Evolutionary conservation across 2,329 filamentous ascomycete genomes (phyloP).

Genomic region (Penicillium olsonii): DNA sequence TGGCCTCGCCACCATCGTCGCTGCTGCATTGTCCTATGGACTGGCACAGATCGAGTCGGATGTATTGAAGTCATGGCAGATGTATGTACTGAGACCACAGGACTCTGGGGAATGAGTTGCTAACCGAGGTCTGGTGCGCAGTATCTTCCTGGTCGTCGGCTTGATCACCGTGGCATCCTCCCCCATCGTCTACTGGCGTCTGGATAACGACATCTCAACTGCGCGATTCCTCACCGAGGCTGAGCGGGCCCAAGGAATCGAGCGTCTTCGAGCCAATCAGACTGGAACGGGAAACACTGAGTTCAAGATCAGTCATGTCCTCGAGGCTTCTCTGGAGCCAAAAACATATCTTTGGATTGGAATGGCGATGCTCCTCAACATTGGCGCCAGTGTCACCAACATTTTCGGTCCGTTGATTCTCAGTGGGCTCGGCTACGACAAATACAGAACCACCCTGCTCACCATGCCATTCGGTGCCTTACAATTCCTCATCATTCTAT

Average conservation of each 20-base stretch:
- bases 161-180: constrained; percentile 61
- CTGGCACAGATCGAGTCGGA: constrained; percentile 55
- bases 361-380: constrained; percentile 63
- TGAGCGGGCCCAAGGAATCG: constrained; percentile 50
- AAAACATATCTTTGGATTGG: constrained; percentile 61
- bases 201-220: constrained; percentile 59
- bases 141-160: constrained; percentile 63
- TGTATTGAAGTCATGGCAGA: constrained; percentile 53
- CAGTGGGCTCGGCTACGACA: constrained; percentile 60
- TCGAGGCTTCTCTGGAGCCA: constrained; percentile 45
- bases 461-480: constrained; percentile 69
- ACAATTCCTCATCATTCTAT: constrained; percentile 61
- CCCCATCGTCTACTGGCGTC: constrained; percentile 60
- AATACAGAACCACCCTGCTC: constrained; percentile 59
- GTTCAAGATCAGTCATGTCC: constrained; percentile 49
- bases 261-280: constrained; percentile 54
- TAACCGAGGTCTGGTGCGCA: constrained; percentile 13
- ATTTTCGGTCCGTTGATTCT: constrained; percentile 67
- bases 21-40: constrained; percentile 58
- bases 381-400: constrained; percentile 64
- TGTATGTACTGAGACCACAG: constrained; percentile 31
- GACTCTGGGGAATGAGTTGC: background rate
- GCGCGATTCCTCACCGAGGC: constrained; percentile 50
- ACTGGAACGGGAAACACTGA: constrained; percentile 49
- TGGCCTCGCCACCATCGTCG: constrained; percentile 59